These are phyloP conservation scores for Candida gorgasii DNA, from an alignment of 805 yeast genomes.

Conservation along the genomic window DNA sequence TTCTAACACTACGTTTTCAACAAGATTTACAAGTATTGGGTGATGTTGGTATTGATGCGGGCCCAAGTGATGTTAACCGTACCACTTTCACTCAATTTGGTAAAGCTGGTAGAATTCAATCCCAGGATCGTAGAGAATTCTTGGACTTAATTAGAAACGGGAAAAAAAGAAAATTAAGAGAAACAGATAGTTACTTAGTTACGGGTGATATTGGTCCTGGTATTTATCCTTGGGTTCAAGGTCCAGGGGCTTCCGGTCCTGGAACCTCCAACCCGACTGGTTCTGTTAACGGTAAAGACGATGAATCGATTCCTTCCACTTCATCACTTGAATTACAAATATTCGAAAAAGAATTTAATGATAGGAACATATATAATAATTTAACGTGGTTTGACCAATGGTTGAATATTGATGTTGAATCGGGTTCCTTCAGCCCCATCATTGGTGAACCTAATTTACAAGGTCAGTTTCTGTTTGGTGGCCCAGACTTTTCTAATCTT, in stretches of 20 bases:
- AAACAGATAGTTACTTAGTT: too few relatives aligned
- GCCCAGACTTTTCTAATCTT: neutral
- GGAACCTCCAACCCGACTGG: too few relatives aligned
- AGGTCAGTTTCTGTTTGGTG: neutral
- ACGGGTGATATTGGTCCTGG: too few relatives aligned
- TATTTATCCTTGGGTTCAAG: too few relatives aligned
- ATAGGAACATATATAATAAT: constrained; percentile 38
- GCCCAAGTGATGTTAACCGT: constrained; percentile 50
- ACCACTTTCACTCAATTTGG: constrained; percentile 52
- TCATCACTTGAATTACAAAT: constrained; percentile 4
- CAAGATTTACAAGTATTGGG: constrained; percentile 39
- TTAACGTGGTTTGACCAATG: constrained; percentile 60
- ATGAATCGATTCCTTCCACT: neutral
- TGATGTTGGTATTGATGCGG: constrained; percentile 53
- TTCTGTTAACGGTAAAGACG: neutral
- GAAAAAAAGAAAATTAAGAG: constrained; percentile 6
- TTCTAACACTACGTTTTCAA: constrained; percentile 46
- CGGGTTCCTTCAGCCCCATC: neutral
- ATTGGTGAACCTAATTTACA: neutral
- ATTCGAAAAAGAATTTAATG: constrained; percentile 18
- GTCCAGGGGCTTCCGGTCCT: too few relatives aligned
- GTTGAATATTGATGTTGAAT: constrained; percentile 26
- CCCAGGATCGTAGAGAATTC: constrained; percentile 10
- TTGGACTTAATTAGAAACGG: constrained; percentile 14
- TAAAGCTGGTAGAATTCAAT: constrained; percentile 8